These are phyloP conservation scores for Herpetomonas muscarum DNA, from an alignment of 208 protist genomes.

Conservation along the genomic window DNA sequence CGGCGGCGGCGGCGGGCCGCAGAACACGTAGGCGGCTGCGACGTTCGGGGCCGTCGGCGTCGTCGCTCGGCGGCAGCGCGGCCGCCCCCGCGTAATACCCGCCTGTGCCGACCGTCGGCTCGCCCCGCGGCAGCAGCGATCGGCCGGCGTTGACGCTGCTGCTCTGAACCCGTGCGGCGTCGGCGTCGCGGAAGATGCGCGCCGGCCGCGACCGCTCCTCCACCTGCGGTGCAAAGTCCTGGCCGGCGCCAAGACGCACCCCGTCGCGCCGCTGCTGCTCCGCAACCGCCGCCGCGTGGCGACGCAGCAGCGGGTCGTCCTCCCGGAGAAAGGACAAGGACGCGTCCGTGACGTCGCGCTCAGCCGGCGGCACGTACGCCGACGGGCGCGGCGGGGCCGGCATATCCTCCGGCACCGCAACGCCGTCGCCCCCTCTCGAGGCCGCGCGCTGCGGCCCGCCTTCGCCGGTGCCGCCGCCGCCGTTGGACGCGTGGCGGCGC, in stretches of 20 bases:
- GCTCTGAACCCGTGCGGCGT: conserved; percentile 45
- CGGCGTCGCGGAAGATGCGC: conserved; percentile 45
- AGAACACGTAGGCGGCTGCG: conserved; percentile 1
- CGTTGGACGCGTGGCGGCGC: no score
- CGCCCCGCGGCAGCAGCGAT: conserved; percentile 24
- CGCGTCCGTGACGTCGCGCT: conserved; percentile 55
- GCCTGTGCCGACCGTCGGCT: conserved; percentile 27
- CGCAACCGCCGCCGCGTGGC: conserved; percentile 10
- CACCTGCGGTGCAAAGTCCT: conserved; percentile 37
- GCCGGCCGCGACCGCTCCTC: conserved; percentile 8
- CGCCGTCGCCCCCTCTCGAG: neutral
- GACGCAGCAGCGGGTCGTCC: conserved; percentile 25
- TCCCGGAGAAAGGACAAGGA: conserved; percentile 60
- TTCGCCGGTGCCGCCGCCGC: no score
- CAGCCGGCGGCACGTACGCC: conserved; percentile 65
- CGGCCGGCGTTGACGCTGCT: conserved; percentile 73
- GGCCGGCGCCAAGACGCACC: conserved; percentile 19
- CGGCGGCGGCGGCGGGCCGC: neutral
- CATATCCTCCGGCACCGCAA: conserved; percentile 23
- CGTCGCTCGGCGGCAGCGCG: neutral
- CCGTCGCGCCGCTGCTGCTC: conserved; percentile 1
- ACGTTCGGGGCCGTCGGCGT: neutral
- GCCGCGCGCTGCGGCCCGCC: no score
- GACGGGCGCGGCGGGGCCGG: conserved; percentile 54
- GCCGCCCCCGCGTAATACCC: conserved; percentile 30